Base-by-base conservation (phyloP, 2,329 filamentous ascomycete genomes). In the Fonsecaea multimorphosa region DNA sequence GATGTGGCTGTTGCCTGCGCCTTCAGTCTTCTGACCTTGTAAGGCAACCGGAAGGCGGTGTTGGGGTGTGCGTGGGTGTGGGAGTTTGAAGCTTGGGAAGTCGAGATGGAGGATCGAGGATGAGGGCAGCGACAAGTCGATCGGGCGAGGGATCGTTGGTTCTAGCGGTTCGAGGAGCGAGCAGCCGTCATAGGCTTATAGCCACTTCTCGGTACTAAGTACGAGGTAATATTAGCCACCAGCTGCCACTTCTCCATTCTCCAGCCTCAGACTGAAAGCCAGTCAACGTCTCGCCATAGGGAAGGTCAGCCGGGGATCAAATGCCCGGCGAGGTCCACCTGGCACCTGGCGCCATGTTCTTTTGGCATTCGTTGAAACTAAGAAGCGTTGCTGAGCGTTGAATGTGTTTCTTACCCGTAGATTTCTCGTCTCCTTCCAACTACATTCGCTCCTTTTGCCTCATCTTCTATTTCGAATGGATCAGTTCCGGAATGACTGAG, bases 291-390 rank as follows among this genome's bases (percentile, higher is more conserved):
- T 24, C 44, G 14, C 8, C 16, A 54, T 44, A 24, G 9, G 61
- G 64, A 58, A 67, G 57, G 60, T 68, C 51, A 61, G 65, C 65
- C 65, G 65, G 58, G 19, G 38, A 51, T 24, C 12, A 24, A 49
- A 49, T 49, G 27, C 44, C 22, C 22, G 51, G 19, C 31, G 27
- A 40, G 27, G 24, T 29, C 55, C 55, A 29, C 19, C 32, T 51
- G 56, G n/a, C n/a, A n/a, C 44, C 40, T 31, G 29, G 8, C 29
- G 36, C n/a, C 56, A 58, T 58, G 38, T 58, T 49, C 56, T 49
- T 44, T 34, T 54, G 52, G 32, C 52, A 19, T 36, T 54, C 32
- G 2, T 3, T 27, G 19, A 22, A n/a, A n/a, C n/a, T 36, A 8
- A 8, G 22, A 19, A 12, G 19, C 24, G 36, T 3, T 38, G 16